phyloP scores from a whole-genome alignment of 306 rosid genomes.

The Rosa rugosa region DNA sequence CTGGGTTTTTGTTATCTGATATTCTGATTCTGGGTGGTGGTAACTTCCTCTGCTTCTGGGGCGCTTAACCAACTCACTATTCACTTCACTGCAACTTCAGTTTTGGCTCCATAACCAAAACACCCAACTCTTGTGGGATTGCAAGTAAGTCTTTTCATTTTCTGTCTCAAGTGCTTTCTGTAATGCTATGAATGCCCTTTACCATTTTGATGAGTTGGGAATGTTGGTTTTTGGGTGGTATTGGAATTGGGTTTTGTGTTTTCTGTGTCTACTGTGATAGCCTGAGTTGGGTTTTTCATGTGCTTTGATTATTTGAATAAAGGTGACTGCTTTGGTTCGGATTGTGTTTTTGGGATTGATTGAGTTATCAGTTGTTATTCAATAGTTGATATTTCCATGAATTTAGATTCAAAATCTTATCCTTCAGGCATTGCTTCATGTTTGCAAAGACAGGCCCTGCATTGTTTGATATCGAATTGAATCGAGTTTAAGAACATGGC shows the following conservation, averaged over 20 bases:
- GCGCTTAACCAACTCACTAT: neutral
- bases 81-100: neutral
- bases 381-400: neutral
- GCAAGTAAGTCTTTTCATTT: neutral
- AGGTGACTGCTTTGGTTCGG: neutral
- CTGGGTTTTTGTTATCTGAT: conserved; percentile 1
- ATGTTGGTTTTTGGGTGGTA: neutral
- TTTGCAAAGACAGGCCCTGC: conserved; percentile 7
- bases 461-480: conserved; percentile 3
- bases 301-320: neutral
- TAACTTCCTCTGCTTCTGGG: neutral
- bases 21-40: neutral
- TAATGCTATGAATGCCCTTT: neutral
- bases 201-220: neutral
- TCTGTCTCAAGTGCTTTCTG: neutral
- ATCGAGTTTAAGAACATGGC: conserved; percentile 46
- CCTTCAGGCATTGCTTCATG: neutral
- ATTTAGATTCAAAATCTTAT: neutral
- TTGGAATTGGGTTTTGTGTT: neutral
- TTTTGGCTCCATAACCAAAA: neutral
- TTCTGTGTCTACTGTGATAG: neutral
- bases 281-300: neutral
- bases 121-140: neutral
- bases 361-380: neutral
- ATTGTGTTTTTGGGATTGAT: neutral